Base-by-base conservation (phyloP, 2,329 filamentous ascomycete species). In the Diaporthe sp. region DNA sequence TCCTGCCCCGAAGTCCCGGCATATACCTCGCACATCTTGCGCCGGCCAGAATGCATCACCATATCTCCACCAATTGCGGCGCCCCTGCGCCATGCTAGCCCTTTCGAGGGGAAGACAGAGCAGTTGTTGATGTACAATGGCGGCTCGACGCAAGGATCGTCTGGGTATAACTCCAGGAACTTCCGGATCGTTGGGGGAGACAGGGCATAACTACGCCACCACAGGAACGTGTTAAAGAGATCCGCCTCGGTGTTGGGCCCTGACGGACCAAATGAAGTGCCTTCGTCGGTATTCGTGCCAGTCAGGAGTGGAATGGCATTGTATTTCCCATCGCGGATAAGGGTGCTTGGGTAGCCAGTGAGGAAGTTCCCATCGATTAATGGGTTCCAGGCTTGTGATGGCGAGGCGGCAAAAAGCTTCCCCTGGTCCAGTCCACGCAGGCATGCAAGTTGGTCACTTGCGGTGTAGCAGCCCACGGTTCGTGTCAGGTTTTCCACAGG, bases 281-380 rank as follows among this genome's bases (percentile, higher is more conserved):
- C 86, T 77, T 89, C 88, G 77, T 89, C 87, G 5, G 84, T 86
- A 77, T 89, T 89, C 68, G 87, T 84, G 4, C 88, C 88, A 0
- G 83, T 85, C 1, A 90, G 79, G 28, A 88, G 81, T 0, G 88
- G 88, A 0, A 89, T 82, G 3, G 83, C 80, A 55, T 85, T 82
- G 78, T 85, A 88, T 22, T 85, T 85, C 1, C 83, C 84, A n/a
- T 83, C 77, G 0, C 81, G 79, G 42, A 86, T 85, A 6, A 87
- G 84, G 39, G 85, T 83, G 75, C 87, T 88, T 2, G 87, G 87
- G 67, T 87, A 89, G 0, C 81, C 87, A 0, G 85, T 86, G 19
- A 88, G 78, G 76, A 88, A 89, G 46, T 84, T 82, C 0, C 87
- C 87, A 73, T 89, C 88, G 25, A 87, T 80, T 15, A 88, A 69